Conservation (phyloP, 75 land plant species). For the Azolla pinnata region DNA sequence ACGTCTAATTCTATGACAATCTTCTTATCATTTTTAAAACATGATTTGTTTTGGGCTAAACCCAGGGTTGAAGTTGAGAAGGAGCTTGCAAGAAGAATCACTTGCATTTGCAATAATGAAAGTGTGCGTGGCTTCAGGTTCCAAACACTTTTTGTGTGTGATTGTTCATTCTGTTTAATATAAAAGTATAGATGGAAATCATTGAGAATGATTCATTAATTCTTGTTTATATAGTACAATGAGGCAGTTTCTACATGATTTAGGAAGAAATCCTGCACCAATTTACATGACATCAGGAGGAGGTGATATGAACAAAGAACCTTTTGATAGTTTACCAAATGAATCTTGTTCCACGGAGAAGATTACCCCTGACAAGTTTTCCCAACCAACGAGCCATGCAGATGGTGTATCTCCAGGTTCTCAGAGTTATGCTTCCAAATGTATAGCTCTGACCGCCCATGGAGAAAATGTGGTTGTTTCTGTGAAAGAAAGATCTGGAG, state of each 20-base stretch:
- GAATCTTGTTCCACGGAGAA: slow-evolving; percentile 2
- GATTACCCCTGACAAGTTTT: neutral
- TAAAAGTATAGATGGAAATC: neutral
- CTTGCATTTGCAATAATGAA: neutral
- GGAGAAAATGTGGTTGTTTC: neutral
- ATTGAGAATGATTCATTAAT: neutral
- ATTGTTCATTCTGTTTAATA: neutral
- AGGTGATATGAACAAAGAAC: neutral
- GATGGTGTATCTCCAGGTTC: neutral
- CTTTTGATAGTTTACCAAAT: neutral
- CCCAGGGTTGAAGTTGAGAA: slow-evolving; percentile 7
- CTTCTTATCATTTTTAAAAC: too few species aligned
- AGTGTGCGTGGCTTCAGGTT: slow-evolving; percentile 2
- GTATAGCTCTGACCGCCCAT: slow-evolving; percentile 1
- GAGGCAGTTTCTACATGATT: neutral
- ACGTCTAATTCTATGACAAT: too few species aligned
- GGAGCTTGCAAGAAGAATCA: slow-evolving; percentile 2
- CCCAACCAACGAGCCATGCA: neutral
- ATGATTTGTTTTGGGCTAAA: neutral
- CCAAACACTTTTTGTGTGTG: too few species aligned
- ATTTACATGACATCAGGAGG: neutral
- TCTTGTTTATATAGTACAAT: neutral
- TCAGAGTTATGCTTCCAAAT: neutral
- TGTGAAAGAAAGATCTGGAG: too few species aligned
- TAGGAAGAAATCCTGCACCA: neutral